Evolutionary conservation across 2,329 filamentous ascomycete genomes (phyloP), one percentile per base, ranked within the genome.

Genomic region (Ophiostoma tasmaniense): DNA sequence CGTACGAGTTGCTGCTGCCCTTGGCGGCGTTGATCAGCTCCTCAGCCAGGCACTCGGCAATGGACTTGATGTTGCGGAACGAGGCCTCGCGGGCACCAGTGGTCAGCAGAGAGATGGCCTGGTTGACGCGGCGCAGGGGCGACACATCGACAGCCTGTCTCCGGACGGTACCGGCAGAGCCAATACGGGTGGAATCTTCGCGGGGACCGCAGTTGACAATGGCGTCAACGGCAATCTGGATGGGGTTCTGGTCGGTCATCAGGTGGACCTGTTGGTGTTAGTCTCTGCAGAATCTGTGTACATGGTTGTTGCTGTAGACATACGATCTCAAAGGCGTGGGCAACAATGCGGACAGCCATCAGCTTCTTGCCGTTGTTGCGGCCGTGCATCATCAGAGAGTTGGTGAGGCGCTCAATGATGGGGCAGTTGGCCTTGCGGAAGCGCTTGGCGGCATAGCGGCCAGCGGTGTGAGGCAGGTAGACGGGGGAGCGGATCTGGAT

Each of bases 301-400:
- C n/a, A 33, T 33, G 8, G 8, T 33, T 6, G 33, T 33, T 33
- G 4, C 4, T 17, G 14, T 5, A 8, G 35, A 73, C 76, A 73
- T 90, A 97, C 94, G 82, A 99, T 99, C 88, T 99, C 96, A 85
- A 99, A 99, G 78, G 94, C 84, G 88, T 99, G 95, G 77, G 93
- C 93, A 79, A 99, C 93, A 77, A 99, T 99, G 85, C 95, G 93
- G 83, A 98, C 94, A 81, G 95, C 96, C 93, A 96, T 97, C 81
- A 98, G 90, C 92, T 99, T 99, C 91, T 99, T 99, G 85, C 95
- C 95, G 91, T 97, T 99, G 92, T 99, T 99, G 85, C 95, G 95
- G 84, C 95, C 95, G 90, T 99, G 97, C 94, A 98, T 98, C 96
- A 99, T 99, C 82, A 99, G 90, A 72, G 95, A 98, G 91, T 99